Evolutionary conservation across 192 early-diverging fungal genomes (phyloP).

Genomic region (Coemansia guatemalensis): DNA sequence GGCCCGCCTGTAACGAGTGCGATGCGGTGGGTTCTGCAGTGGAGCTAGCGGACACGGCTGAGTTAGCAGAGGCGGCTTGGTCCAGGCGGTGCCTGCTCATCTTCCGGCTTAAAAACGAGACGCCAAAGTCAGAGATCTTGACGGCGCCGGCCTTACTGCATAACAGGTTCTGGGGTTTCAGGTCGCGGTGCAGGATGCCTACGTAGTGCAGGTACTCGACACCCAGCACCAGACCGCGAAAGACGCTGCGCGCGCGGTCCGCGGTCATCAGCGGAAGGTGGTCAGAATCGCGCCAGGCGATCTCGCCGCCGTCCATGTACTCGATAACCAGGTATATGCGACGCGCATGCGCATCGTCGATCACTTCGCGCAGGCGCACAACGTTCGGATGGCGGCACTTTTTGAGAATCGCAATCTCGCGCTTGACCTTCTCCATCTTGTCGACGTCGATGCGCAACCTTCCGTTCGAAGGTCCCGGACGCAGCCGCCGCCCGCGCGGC

Average conservation of each 20-base stretch:
- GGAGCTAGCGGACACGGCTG: background rate
- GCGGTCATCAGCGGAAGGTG: constrained; percentile 64
- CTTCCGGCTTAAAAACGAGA: constrained; percentile 74
- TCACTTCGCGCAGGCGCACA: constrained; percentile 86
- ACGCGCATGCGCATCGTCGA: constrained; percentile 86
- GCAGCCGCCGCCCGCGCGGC: constrained; percentile 47
- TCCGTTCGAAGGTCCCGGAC: constrained; percentile 34
- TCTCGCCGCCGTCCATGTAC: constrained; percentile 90
- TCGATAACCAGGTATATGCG: constrained; percentile 96
- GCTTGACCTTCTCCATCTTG: constrained; percentile 78
- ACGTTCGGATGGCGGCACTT: constrained; percentile 93
- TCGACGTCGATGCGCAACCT: constrained; percentile 51
- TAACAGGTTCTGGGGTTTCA: constrained; percentile 97
- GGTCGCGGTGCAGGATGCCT: constrained; percentile 96
- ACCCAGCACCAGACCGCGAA: constrained; percentile 86
- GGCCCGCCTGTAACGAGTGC: background rate
- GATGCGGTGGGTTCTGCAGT: background rate
- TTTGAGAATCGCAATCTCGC: constrained; percentile 95
- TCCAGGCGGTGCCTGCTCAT: constrained; percentile 20
- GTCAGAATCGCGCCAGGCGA: constrained; percentile 76
- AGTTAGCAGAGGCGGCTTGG: background rate
- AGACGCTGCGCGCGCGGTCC: constrained; percentile 72
- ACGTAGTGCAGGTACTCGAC: constrained; percentile 93
- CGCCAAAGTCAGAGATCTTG: constrained; percentile 99
- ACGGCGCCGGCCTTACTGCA: constrained; percentile 70